A percentile compares a stretch with the other conserved stretches of the same genome.
Conservation (phyloP, 495 filamentous ascomycete genomes). For the Penicillium subrubescens region DNA sequence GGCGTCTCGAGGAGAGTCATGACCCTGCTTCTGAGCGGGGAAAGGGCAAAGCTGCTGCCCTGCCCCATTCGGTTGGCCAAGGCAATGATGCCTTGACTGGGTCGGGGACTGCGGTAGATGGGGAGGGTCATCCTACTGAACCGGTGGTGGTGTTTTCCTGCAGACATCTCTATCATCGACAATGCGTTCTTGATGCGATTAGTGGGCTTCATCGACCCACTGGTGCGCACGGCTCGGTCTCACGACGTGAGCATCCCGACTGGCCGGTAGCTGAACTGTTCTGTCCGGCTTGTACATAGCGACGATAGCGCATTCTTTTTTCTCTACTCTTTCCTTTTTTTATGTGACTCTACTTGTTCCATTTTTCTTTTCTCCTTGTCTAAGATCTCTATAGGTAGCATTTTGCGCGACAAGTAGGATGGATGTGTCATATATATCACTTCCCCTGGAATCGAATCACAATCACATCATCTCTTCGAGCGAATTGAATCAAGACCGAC, state of each 20-base stretch:
- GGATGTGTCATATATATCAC: constrained; percentile 14
- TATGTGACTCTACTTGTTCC: constrained; percentile 7
- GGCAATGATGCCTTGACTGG: constrained; percentile 21
- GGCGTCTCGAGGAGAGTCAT: constrained; percentile 30
- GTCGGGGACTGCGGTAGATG: constrained; percentile 8
- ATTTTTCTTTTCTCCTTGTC: constrained; percentile 4
- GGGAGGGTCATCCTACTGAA: constrained; percentile 19
- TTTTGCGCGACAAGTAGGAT: constrained; percentile 1
- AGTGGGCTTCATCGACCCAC: constrained; percentile 20
- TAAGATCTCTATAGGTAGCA: constrained; percentile 5
- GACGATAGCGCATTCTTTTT: constrained; percentile 3
- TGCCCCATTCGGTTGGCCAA: constrained; percentile 16
- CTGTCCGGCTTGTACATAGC: constrained; percentile 45
- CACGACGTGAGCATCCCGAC: constrained; percentile 27
- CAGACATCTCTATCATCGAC: constrained; percentile 56
- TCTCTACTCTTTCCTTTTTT: constrained; percentile 27
- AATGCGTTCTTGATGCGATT: constrained; percentile 42
- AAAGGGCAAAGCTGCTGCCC: constrained; percentile 47
- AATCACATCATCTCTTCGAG: neutral
- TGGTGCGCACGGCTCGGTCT: constrained; percentile 14
- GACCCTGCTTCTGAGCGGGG: constrained; percentile 36
- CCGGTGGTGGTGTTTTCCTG: constrained; percentile 56
- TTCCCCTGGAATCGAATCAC: constrained; percentile 3
- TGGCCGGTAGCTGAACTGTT: constrained; percentile 39
- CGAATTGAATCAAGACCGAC: neutral